A percentile compares a stretch with the other conserved stretches of the same genome.
These are phyloP conservation scores for Pisolithus orientalis DNA, from an alignment of 768 basidiomycete species.

Conservation along the genomic window DNA sequence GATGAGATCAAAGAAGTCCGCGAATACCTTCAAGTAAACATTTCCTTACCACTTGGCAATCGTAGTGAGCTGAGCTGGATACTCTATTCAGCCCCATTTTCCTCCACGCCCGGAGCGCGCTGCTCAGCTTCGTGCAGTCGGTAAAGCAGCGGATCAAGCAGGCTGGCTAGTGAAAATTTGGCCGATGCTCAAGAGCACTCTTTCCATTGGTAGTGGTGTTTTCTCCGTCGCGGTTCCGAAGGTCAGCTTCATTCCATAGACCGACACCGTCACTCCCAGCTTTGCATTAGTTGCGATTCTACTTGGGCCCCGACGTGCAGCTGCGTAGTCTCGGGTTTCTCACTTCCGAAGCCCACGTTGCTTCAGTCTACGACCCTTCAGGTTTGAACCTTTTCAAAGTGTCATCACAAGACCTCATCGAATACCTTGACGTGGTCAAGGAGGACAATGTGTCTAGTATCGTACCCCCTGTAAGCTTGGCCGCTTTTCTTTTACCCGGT, in stretches of 20 bases:
- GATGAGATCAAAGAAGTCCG: conserved; percentile 3
- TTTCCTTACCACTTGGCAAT: too few relatives aligned
- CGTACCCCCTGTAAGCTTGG: conserved; percentile 4
- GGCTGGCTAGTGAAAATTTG: conserved; percentile 11
- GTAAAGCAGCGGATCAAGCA: conserved; percentile 6
- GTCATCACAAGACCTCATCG: conserved; percentile 10
- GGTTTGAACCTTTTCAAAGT: conserved; percentile 13
- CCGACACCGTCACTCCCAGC: neutral
- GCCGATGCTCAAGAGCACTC: conserved; percentile 7
- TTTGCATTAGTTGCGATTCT: conserved; percentile 4
- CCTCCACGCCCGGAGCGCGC: too few relatives aligned
- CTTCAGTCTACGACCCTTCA: conserved; percentile 2
- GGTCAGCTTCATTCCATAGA: neutral
- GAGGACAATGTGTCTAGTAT: neutral
- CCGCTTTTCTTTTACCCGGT: neutral
- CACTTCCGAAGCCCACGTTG: conserved; percentile 13
- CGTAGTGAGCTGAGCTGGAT: too few relatives aligned
- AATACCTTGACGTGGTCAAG: conserved; percentile 11
- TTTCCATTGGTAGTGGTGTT: conserved; percentile 12
- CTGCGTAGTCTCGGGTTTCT: conserved; percentile 11
- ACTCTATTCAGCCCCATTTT: too few relatives aligned
- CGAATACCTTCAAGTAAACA: too few relatives aligned
- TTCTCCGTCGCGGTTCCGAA: conserved; percentile 2
- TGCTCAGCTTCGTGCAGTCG: conserved; percentile 9
- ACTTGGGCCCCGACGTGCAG: conserved; percentile 10